phyloP scores from a whole-genome alignment of 2,329 filamentous ascomycete species.

The Paraphoma chrysanthemicola region DNA sequence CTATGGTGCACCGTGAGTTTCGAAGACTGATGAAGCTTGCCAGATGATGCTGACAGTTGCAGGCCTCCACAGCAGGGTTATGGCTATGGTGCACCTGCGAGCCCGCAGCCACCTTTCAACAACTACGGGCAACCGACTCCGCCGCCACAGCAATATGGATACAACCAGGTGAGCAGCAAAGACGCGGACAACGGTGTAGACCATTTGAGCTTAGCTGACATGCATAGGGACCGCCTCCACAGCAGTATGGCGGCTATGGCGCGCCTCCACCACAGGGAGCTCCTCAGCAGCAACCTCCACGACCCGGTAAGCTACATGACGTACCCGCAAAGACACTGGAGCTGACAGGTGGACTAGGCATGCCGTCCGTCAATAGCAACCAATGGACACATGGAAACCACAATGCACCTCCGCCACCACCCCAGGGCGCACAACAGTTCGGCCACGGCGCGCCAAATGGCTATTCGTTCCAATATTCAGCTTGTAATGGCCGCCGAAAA shows the following conservation, averaged over 20 bases:
- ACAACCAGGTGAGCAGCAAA: constrained; percentile 44
- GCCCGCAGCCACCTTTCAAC: constrained; percentile 50
- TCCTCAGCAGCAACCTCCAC: constrained; percentile 27
- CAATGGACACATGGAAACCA: constrained; percentile 60
- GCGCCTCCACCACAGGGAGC: constrained; percentile 1
- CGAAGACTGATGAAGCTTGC: neutral
- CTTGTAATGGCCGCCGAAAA: constrained; percentile 87
- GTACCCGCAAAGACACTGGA: constrained; percentile 2
- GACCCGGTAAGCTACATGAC: constrained; percentile 22
- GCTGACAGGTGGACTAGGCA: constrained; percentile 53
- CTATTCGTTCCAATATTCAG: constrained; percentile 90
- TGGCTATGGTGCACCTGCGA: constrained; percentile 34
- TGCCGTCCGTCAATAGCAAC: constrained; percentile 53
- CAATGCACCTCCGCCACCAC: constrained; percentile 70
- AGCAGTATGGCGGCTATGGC: constrained; percentile 38
- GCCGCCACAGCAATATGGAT: constrained; percentile 54
- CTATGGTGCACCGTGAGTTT: constrained; percentile 41
- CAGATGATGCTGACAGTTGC: constrained; percentile 17
- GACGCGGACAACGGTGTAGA: neutral
- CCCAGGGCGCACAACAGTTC: constrained; percentile 58
- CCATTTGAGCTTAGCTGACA: constrained; percentile 21
- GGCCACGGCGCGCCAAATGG: constrained; percentile 77
- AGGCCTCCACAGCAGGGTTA: constrained; percentile 47
- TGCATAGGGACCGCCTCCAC: constrained; percentile 39
- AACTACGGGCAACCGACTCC: constrained; percentile 47